Base-by-base conservation (phyloP, 805 yeast genomes). In the Cyberlindnera misumaiensis region DNA sequence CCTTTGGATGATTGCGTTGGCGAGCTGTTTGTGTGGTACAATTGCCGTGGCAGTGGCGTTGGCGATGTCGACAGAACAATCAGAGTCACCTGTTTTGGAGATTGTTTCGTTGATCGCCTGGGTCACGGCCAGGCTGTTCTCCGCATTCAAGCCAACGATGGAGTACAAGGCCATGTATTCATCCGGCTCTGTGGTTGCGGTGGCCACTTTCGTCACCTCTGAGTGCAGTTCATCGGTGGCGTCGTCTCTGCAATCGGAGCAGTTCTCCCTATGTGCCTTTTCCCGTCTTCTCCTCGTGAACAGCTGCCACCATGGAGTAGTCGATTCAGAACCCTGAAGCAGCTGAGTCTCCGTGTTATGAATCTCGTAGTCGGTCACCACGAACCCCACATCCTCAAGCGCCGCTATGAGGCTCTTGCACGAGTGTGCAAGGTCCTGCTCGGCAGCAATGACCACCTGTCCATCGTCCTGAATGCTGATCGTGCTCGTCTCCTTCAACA, bases 141-240 rank as follows among this genome's bases (percentile, higher is more conserved):
- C 24, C 8, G 24, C 24, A 8, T 20, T 73, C 87, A 82, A 80
- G 3, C 85, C 87, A 10, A 70, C 69, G 36, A 82, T 63, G 7
- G 78, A 62, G 39, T 74, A 70, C 1, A 73, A 69, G 0, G 82
- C 85, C 34, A 75, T 54, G 43, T 58, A 71, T 32, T 62, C 63
- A 20, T 43, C 35, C 7, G 50, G 40, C 13, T 42, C 43, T 20
- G 24, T 8, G 1, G 53, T 27, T 20, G 24, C 24, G 1, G 53
- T 27, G 3, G 49, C 44, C n/a, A 52, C 56, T 18, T 56, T 46
- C 12, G 42, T 44, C 13, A 38, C 59, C 28, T 57, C 62, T 15
- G 58, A 29, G 3, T 54, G 57, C 22, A 11, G 9, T 11, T 16
- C 15, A 8, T 30, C 33, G 4, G 27, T n/a, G 11, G 41, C 57